Conservation (phyloP, 1,284 basidiomycete genomes). For the Wallemia hederae region DNA sequence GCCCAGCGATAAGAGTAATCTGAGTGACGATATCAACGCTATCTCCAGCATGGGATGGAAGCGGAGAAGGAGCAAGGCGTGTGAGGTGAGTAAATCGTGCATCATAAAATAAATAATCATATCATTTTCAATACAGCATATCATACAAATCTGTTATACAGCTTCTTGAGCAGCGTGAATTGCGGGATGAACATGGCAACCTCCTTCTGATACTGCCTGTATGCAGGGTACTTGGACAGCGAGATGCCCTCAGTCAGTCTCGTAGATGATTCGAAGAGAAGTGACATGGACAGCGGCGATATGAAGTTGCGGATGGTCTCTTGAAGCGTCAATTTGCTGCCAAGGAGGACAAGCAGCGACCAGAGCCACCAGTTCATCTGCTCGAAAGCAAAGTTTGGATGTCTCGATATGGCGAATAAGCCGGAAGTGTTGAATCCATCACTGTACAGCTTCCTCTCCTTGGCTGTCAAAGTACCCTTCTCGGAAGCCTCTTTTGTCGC, state of each 20-base stretch:
- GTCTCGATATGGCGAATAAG: conserved; percentile 55
- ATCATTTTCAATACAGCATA: too few relatives aligned
- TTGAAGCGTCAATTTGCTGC: neutral
- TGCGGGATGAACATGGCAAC: neutral
- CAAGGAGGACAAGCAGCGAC: neutral
- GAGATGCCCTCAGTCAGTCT: neutral
- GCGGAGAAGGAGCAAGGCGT: neutral
- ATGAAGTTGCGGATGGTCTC: neutral
- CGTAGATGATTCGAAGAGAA: neutral
- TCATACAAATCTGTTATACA: neutral
- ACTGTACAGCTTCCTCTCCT: conserved; percentile 28
- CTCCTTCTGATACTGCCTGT: neutral
- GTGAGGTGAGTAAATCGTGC: too few relatives aligned
- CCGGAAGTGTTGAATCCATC: conserved; percentile 60
- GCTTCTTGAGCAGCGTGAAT: neutral
- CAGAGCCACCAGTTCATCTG: conserved; percentile 39
- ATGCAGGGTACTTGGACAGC: neutral
- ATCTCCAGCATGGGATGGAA: neutral
- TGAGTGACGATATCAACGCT: neutral
- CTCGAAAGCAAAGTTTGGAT: conserved; percentile 75
- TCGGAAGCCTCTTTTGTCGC: conserved; percentile 13
- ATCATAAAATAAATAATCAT: too few relatives aligned
- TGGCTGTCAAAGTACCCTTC: conserved; percentile 3
- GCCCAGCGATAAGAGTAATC: conserved; percentile 22
- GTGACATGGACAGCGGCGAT: neutral